Evolutionary conservation across 2,329 filamentous ascomycete genomes (phyloP).

Genomic region (Drechslerella coelobrocha): DNA sequence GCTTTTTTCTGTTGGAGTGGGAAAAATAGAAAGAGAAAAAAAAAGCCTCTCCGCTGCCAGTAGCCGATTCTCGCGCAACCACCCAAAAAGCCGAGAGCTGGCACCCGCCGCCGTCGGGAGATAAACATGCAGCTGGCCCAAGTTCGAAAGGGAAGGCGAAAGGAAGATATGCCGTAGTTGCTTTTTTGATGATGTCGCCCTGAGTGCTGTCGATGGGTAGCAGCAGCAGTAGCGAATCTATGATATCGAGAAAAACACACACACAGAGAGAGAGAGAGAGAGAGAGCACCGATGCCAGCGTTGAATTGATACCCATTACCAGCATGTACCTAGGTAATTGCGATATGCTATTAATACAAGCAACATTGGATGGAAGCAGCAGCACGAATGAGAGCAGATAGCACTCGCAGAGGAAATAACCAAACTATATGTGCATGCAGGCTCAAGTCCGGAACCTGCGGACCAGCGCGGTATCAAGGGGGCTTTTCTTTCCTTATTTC

Average conservation of each 20-base stretch:
- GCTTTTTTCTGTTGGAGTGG: constrained; percentile 13
- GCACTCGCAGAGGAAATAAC: neutral
- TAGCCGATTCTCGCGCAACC: constrained; percentile 45
- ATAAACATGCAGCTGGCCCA: constrained; percentile 12
- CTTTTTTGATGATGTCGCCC: neutral
- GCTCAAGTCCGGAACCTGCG: constrained; percentile 23
- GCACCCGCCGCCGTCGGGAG: constrained; percentile 28
- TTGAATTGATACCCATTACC: too few relatives aligned
- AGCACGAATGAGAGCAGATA: neutral
- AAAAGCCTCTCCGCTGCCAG: constrained; percentile 51
- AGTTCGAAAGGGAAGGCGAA: neutral
- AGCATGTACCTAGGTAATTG: too few relatives aligned
- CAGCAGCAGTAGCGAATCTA: too few relatives aligned
- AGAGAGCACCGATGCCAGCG: too few relatives aligned
- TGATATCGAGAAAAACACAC: too few relatives aligned
- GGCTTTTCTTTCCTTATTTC: constrained; percentile 8
- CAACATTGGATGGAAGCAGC: neutral
- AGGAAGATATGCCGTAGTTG: constrained; percentile 2
- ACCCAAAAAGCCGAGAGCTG: constrained; percentile 16
- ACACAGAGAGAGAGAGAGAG: too few relatives aligned
- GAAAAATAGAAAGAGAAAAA: neutral
- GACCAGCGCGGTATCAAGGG: constrained; percentile 31
- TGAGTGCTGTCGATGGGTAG: too few relatives aligned
- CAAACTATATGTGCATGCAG: neutral
- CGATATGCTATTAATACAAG: too few relatives aligned